A percentile compares a stretch with the other conserved stretches of the same genome.
phyloP scores from a whole-genome alignment of 1,139 yeast genomes.

The Scheffersomyces parashehatae region DNA sequence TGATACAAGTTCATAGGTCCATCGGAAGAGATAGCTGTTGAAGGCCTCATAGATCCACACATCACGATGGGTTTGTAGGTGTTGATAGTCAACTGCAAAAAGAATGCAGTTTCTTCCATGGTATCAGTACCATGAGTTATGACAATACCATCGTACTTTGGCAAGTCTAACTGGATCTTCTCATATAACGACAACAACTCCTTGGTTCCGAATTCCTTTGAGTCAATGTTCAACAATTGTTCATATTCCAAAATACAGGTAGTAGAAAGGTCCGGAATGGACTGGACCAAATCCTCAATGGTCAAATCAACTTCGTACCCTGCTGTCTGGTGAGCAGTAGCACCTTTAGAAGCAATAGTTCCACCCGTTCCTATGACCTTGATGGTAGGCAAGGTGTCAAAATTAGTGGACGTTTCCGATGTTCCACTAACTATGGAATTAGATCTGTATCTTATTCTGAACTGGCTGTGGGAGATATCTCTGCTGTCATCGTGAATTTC shows the following conservation, averaged over 20 bases:
- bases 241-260: conserved; percentile 63
- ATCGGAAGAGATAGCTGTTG: conserved; percentile 67
- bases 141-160: conserved; percentile 55
- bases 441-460: conserved; percentile 22
- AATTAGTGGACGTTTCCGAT: conserved; percentile 11
- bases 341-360: conserved; percentile 69
- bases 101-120: conserved; percentile 70
- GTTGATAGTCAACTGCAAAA: conserved; percentile 58
- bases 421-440: conserved; percentile 19
- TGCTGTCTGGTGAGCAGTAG: conserved; percentile 57
- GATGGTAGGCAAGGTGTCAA: conserved; percentile 36
- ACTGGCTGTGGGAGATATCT: conserved; percentile 21
- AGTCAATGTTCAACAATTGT: conserved; percentile 65
- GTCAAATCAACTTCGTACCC: conserved; percentile 70
- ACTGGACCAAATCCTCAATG: conserved; percentile 56
- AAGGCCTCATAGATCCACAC: conserved; percentile 75
- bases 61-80: conserved; percentile 62
- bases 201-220: conserved; percentile 56
- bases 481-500: conserved; percentile 19
- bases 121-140: conserved; percentile 77
- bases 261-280: conserved; percentile 61
- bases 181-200: conserved; percentile 36
- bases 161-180: conserved; percentile 45
- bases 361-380: conserved; percentile 75
- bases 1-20: conserved; percentile 75